Evolutionary conservation across 257 asterid species (phyloP), one percentile per base, ranked within the genome.

Genomic region (Nicotiana knightiana): DNA sequence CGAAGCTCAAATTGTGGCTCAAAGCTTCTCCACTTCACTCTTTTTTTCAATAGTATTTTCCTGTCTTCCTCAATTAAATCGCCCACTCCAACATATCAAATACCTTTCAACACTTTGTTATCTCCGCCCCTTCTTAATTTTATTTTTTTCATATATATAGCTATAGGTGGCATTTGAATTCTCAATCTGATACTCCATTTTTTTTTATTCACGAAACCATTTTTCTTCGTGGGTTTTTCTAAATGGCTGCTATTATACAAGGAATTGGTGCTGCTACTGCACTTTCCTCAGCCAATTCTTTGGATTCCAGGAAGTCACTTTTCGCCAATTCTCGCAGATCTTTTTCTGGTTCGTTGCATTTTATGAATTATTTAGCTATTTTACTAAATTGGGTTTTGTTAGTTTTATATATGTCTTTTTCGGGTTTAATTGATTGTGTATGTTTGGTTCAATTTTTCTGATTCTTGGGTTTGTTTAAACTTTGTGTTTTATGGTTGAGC

Each of bases 251-350:
- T 62, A 76, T 89, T 57, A 48, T 78, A 21, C 91, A 87, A 78
- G 91, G 92, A 35, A 57, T 90, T 80, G 93, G 90, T 68, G 91
- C 92, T 75, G 77, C 87, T 32, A 65, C 89, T 82, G 89, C 91
- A 48, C 81, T 88, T 81, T 87, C 91, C 28, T 80, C 92, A 59
- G 84, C 83, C 75, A 87, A 85, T 86, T 87, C 81, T 48, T 80
- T 80, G 30, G 53, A 80, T 24, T 64, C 83, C 81, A 86, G 84
- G 76, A 90, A 84, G 58, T 77, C 82, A 55, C 12, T 46, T 46
- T 84, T 84, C 67, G 75, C 84, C 70, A 81, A 11, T 71, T 71
- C 89, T 67, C 86, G 76, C 82, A 86, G 86, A 87, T 87, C 89
- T 17, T 62, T 88, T 81, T 77, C 89, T 70, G 93, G 95, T 92